A percentile compares a stretch with the other conserved stretches of the same genome.
These are phyloP conservation scores for Thalassiosira sp. DNA, from an alignment of 352 stramenopile species.

Conservation along the genomic window DNA sequence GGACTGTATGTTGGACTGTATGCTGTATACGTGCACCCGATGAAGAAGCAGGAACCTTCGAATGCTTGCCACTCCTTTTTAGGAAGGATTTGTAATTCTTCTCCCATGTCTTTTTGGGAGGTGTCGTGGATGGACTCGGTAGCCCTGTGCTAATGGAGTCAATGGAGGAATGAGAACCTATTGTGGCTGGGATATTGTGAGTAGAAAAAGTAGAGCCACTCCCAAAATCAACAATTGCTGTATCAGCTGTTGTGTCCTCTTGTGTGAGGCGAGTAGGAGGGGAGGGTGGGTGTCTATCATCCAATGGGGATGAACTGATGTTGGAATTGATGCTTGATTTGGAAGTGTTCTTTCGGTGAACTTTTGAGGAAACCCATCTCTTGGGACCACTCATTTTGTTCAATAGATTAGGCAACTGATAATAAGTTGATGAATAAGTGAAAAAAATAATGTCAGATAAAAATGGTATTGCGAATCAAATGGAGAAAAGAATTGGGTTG, in stretches of 20 bases:
- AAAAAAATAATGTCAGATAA: neutral
- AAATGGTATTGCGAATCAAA: neutral
- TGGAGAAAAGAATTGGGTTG: too few species aligned
- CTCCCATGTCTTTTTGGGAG: slow-evolving; percentile 65
- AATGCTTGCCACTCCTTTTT: slow-evolving; percentile 26
- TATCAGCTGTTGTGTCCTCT: slow-evolving; percentile 10
- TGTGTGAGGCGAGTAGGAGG: slow-evolving; percentile 19
- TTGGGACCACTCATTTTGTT: slow-evolving; percentile 39
- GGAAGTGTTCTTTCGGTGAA: slow-evolving; percentile 30
- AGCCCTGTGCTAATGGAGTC: slow-evolving; percentile 39
- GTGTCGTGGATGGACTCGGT: slow-evolving; percentile 56
- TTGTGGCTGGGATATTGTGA: neutral
- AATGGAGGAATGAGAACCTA: slow-evolving; percentile 51
- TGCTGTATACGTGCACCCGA: neutral
- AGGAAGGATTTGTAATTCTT: slow-evolving; percentile 65
- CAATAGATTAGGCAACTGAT: too few species aligned
- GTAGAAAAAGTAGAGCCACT: slow-evolving; percentile 29
- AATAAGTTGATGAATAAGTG: too few species aligned
- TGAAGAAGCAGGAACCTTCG: neutral
- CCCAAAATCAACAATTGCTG: slow-evolving; percentile 33
- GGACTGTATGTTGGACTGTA: slow-evolving; percentile 11
- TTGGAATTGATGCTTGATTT: slow-evolving; percentile 31
- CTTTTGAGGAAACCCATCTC: slow-evolving; percentile 48
- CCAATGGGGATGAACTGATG: slow-evolving; percentile 8
- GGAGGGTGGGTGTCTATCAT: slow-evolving; percentile 16